A percentile compares a stretch with the other conserved stretches of the same genome.
phyloP scores from a whole-genome alignment of 768 basidiomycete genomes.

The Pleurotus pulmonarius region DNA sequence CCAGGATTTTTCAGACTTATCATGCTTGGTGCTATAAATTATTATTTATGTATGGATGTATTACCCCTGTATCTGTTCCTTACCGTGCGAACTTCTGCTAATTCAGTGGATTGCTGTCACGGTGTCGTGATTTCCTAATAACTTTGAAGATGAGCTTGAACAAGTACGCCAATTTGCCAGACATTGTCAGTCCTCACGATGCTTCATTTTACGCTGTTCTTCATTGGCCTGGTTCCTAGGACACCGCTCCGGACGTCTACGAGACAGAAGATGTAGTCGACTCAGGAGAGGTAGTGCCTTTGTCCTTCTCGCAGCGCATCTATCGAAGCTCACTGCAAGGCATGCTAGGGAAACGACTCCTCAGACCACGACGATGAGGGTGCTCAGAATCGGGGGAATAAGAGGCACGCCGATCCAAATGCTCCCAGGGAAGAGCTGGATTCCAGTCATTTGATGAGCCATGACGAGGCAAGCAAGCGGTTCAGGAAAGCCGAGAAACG shows the following conservation, averaged over 20 bases:
- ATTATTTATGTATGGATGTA: too few species aligned
- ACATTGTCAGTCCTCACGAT: constrained; percentile 63
- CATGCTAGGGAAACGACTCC: constrained; percentile 52
- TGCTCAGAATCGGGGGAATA: constrained; percentile 33
- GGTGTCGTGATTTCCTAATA: not conserved
- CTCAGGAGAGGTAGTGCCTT: constrained; percentile 45
- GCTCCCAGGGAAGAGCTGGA: constrained; percentile 64
- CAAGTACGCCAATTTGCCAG: constrained; percentile 89
- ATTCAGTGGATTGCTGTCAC: not conserved
- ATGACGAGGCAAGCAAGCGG: constrained; percentile 64
- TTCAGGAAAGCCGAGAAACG: constrained; percentile 72
- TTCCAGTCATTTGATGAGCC: constrained; percentile 53
- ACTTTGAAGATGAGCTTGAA: constrained; percentile 48
- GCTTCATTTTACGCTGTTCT: constrained; percentile 7
- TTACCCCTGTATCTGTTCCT: not conserved
- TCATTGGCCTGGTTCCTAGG: constrained; percentile 40
- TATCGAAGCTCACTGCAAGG: constrained; percentile 3
- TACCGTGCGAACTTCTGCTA: not conserved
- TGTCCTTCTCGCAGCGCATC: constrained; percentile 15
- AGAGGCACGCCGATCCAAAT: constrained; percentile 31
- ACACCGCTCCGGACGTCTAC: constrained; percentile 88
- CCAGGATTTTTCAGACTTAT: too few species aligned
- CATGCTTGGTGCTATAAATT: too few species aligned
- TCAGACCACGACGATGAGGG: constrained; percentile 59
- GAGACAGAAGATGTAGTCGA: constrained; percentile 83